phyloP scores from a whole-genome alignment of 164 flowering plant genomes.

The Liquidambar formosana region DNA sequence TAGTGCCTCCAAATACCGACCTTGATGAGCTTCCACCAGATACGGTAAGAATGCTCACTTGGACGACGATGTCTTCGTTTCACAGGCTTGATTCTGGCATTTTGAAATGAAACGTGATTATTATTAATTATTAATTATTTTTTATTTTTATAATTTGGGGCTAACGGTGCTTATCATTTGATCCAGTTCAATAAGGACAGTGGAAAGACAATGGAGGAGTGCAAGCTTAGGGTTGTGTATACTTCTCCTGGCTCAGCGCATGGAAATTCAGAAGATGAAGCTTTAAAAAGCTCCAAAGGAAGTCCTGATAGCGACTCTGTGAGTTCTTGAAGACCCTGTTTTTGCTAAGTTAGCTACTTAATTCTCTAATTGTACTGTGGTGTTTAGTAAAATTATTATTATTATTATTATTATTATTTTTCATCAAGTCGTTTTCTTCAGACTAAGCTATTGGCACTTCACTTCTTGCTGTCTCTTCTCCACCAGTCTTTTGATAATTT shows the following conservation, averaged over 20 bases:
- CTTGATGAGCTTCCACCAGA: conserved; percentile 77
- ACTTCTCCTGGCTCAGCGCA: conserved; percentile 30
- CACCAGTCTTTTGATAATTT: background rate
- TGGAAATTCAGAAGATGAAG: conserved; percentile 40
- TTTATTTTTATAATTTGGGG: background rate
- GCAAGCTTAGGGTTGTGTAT: conserved; percentile 78
- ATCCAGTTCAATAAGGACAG: conserved; percentile 74
- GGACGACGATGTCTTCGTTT: background rate
- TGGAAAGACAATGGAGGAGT: conserved; percentile 65
- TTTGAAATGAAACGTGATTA: background rate
- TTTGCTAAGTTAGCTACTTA: background rate
- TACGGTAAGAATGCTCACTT: conserved; percentile 49
- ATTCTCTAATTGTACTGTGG: background rate
- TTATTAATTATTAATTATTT: background rate
- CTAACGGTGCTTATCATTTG: conserved; percentile 1
- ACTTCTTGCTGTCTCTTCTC: background rate
- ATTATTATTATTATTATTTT: background rate
- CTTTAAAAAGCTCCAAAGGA: conserved; percentile 21
- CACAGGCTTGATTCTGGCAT: background rate
- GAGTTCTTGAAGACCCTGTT: conserved; percentile 23
- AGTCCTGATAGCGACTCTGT: conserved; percentile 43
- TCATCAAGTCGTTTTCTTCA: background rate
- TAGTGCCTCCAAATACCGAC: conserved; percentile 66
- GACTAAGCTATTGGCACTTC: background rate
- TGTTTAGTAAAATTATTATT: background rate